A percentile compares a stretch with the other conserved stretches of the same genome.
Conservation (phyloP, 139 green algal genomes). For the Tetraselmis chui region DNA sequence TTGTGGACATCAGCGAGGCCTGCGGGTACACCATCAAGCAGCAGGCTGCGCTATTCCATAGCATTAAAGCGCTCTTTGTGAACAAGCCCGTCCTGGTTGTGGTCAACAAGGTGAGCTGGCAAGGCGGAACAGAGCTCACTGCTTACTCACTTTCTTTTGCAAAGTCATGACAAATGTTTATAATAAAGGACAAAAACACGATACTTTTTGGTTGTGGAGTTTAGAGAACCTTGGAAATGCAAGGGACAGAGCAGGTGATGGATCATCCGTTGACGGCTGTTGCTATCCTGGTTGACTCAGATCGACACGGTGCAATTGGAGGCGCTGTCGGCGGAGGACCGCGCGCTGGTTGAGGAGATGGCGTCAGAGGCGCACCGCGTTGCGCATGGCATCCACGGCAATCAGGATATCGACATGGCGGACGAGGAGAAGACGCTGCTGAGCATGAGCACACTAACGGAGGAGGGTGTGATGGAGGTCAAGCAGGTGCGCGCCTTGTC, state of each 20-base stretch:
- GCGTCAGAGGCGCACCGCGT: conserved; percentile 52
- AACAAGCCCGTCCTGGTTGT: conserved; percentile 98
- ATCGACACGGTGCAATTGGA: conserved; percentile 14
- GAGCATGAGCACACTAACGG: conserved; percentile 86
- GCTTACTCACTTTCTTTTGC: no score
- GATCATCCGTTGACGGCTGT: conserved; percentile 27
- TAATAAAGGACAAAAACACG: no score
- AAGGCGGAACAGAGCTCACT: no score
- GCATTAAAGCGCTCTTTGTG: conserved; percentile 95
- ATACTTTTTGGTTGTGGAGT: no score
- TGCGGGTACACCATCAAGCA: conserved; percentile 92
- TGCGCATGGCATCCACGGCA: conserved; percentile 1
- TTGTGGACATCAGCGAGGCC: conserved; percentile 91
- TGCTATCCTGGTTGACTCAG: not conserved
- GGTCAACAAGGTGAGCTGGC: conserved; percentile 86
- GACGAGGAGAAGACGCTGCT: conserved; percentile 50
- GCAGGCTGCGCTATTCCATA: conserved; percentile 94
- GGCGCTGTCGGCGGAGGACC: conserved; percentile 43
- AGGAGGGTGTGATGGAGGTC: conserved; percentile 82
- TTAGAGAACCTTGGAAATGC: conserved; percentile 21
- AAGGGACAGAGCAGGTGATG: conserved; percentile 24
- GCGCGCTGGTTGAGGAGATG: conserved; percentile 75
- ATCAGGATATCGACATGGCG: conserved; percentile 4
- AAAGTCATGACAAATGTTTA: no score
- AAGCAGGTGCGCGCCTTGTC: conserved; percentile 71